Evolutionary conservation across 345 rosid species (phyloP).

Genomic region (Draba incana): DNA sequence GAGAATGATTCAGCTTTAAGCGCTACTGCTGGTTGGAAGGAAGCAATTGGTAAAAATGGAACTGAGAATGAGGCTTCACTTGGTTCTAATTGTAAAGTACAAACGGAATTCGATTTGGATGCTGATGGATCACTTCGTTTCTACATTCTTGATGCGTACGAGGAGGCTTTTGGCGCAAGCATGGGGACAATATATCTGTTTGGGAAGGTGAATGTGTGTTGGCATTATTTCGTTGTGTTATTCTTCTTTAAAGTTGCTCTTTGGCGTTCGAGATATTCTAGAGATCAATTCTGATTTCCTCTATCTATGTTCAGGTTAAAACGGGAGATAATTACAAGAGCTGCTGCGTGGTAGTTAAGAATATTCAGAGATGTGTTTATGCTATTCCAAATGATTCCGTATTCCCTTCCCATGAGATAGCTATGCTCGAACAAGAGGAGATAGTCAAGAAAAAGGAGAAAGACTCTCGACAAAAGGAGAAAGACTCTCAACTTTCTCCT

Average conservation of each 20-base stretch:
- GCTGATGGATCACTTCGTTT: slow-evolving; percentile 71
- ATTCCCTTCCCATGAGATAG: slow-evolving; percentile 63
- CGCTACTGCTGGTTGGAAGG: slow-evolving; percentile 90
- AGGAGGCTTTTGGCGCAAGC: slow-evolving; percentile 81
- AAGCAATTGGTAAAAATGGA: slow-evolving; percentile 49
- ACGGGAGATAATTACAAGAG: slow-evolving; percentile 71
- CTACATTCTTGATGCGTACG: slow-evolving; percentile 80
- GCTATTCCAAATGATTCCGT: slow-evolving; percentile 74
- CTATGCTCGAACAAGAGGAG: slow-evolving; percentile 70
- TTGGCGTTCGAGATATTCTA: slow-evolving; percentile 1
- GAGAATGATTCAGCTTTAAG: slow-evolving; percentile 67
- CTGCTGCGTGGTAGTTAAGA: slow-evolving; percentile 84
- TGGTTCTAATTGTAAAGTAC: slow-evolving; percentile 45
- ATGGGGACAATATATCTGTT: slow-evolving; percentile 82
- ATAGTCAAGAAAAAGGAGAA: slow-evolving; percentile 53
- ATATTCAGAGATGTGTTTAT: slow-evolving; percentile 83
- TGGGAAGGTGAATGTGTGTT: slow-evolving; percentile 68
- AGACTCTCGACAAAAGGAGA: slow-evolving; percentile 55
- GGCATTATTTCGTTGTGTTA: not conserved
- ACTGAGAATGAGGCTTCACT: slow-evolving; percentile 33
- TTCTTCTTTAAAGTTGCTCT: slow-evolving; percentile 3
- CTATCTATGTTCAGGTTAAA: slow-evolving; percentile 66
- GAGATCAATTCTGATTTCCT: slow-evolving; percentile 13
- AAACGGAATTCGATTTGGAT: slow-evolving; percentile 72
- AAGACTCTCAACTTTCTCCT: slow-evolving; percentile 64